phyloP scores from a whole-genome alignment of 1,284 basidiomycete species.

The Apiotrichum brassicae region DNA sequence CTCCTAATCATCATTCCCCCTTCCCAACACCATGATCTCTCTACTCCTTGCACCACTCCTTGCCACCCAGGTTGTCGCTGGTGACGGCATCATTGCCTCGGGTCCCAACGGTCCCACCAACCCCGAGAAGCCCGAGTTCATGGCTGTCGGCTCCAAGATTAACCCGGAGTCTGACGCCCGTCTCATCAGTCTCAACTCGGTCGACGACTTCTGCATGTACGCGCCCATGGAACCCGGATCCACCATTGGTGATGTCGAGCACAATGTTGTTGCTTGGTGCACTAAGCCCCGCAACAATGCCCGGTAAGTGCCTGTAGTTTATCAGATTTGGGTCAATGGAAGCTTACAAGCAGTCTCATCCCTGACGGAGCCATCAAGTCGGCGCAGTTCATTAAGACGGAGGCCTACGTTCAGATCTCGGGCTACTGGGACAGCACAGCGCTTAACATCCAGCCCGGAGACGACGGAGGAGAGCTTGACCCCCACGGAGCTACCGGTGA shows the following conservation, averaged over 20 bases:
- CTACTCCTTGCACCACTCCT: conserved; percentile 9
- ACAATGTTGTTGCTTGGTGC: conserved; percentile 37
- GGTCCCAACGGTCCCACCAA: conserved; percentile 42
- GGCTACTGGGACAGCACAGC: conserved; percentile 47
- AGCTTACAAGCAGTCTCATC: conserved; percentile 29
- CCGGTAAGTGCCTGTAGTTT: conserved; percentile 23
- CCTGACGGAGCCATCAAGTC: conserved; percentile 39
- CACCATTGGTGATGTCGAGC: conserved; percentile 38
- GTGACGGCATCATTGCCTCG: conserved; percentile 31
- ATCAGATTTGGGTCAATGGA: no score
- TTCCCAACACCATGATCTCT: conserved; percentile 7
- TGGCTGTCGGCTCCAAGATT: conserved; percentile 28
- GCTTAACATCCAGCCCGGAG: conserved; percentile 46
- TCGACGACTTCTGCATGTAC: conserved; percentile 44
- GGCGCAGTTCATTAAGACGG: conserved; percentile 40
- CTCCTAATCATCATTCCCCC: background rate
- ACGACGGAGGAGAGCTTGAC: conserved; percentile 48
- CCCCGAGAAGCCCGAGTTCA: conserved; percentile 31
- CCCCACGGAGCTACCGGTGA: conserved; percentile 45
- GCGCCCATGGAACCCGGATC: conserved; percentile 34
- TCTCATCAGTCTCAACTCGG: conserved; percentile 36
- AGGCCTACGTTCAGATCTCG: conserved; percentile 48
- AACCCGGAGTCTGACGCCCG: conserved; percentile 40
- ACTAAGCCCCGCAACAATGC: conserved; percentile 32
- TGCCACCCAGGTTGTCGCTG: conserved; percentile 6